phyloP scores from a whole-genome alignment of 495 filamentous ascomycete species.

The Lentithecium fluviatile region DNA sequence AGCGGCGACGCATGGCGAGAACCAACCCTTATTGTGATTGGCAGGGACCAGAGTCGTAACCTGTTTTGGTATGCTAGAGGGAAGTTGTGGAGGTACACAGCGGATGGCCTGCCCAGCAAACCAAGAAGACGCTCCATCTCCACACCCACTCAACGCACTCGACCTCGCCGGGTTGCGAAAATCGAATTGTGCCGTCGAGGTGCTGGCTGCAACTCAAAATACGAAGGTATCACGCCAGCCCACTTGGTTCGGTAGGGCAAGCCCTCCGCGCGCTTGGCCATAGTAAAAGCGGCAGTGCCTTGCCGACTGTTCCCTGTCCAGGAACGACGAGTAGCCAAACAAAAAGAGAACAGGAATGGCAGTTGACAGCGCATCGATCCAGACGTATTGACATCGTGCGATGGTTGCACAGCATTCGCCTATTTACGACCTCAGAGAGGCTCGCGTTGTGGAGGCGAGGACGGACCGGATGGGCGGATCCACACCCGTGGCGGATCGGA shows the following conservation, averaged over 20 bases:
- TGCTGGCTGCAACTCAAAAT: neutral
- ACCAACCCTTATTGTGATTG: neutral
- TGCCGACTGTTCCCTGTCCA: too few species aligned
- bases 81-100: neutral
- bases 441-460: too few species aligned
- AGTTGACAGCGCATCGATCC: too few species aligned
- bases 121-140: neutral
- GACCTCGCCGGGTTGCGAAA: neutral
- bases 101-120: neutral
- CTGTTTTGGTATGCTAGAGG: neutral
- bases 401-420: too few species aligned
- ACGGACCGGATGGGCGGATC: too few species aligned
- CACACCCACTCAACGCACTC: neutral
- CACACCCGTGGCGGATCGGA: too few species aligned
- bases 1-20: neutral
- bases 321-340: too few species aligned
- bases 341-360: too few species aligned
- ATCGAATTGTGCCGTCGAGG: neutral
- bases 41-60: neutral
- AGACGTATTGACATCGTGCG: too few species aligned
- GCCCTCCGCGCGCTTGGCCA: neutral
- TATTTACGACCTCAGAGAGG: too few species aligned
- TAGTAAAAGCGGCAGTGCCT: neutral
- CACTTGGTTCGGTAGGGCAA: neutral
- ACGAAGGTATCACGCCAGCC: neutral